These are phyloP conservation scores for Cucumis variabilis DNA, from an alignment of 331 rosid species.

Conservation along the genomic window DNA sequence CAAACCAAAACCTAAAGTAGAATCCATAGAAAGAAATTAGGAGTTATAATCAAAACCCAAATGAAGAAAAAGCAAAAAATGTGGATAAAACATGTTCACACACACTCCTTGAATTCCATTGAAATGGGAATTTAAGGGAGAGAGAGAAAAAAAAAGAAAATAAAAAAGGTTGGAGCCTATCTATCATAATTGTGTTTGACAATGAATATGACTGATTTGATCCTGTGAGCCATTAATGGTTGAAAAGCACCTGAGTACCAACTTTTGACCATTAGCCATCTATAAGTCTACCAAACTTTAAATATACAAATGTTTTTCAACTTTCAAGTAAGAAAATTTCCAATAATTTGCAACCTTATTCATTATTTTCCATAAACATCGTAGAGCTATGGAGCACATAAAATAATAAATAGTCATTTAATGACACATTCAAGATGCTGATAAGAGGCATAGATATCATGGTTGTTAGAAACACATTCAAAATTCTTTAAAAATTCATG, in stretches of 20 bases:
- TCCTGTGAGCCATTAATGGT: background rate
- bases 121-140: background rate
- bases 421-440: no score
- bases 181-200: background rate
- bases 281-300: no score
- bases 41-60: background rate
- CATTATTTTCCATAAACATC: no score
- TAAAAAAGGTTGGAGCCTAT: background rate
- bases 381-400: no score
- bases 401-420: no score
- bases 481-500: no score
- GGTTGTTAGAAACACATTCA: no score
- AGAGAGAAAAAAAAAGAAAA: background rate
- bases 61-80: background rate
- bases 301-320: no score
- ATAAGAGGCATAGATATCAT: no score
- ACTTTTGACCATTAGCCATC: background rate
- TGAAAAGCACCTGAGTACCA: background rate
- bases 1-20: background rate
- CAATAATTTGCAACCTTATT: no score
- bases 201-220: background rate
- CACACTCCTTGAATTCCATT: background rate
- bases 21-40: background rate
- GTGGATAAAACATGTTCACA: background rate
- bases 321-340: no score